phyloP scores from a whole-genome alignment of 371 early-diverging fungal genomes.

The Capillidium rhysosporum region DNA sequence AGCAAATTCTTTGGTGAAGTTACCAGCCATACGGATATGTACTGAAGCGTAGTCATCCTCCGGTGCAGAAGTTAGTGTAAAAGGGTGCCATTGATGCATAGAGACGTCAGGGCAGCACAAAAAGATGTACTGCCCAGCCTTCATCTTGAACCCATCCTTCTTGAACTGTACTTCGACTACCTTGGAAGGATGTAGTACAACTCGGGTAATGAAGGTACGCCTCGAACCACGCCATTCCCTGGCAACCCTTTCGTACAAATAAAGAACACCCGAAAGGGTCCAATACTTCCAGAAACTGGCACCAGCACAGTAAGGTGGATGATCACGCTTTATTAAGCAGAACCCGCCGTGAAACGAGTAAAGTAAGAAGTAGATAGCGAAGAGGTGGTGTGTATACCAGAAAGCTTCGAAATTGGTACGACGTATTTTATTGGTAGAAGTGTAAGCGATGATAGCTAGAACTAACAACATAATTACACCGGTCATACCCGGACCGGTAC shows the following conservation, averaged over 20 bases:
- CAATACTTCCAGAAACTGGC: slow-evolving; percentile 68
- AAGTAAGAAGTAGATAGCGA: slow-evolving; percentile 54
- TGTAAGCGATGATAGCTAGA: slow-evolving; percentile 44
- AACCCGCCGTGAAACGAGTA: slow-evolving; percentile 63
- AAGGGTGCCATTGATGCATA: slow-evolving; percentile 53
- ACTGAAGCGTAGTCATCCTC: slow-evolving; percentile 57
- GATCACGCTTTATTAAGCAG: slow-evolving; percentile 56
- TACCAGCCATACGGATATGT: slow-evolving; percentile 59
- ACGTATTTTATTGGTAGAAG: slow-evolving; percentile 34
- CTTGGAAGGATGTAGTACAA: slow-evolving; percentile 36
- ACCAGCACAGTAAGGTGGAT: slow-evolving; percentile 38
- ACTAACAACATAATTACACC: slow-evolving; percentile 51
- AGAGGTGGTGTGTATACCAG: slow-evolving; percentile 73
- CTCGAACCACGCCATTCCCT: slow-evolving; percentile 50
- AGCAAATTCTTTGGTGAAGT: slow-evolving; percentile 52
- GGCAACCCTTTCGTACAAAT: slow-evolving; percentile 43
- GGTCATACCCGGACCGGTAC: slow-evolving; percentile 51
- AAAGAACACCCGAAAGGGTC: slow-evolving; percentile 39
- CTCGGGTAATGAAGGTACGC: slow-evolving; percentile 38
- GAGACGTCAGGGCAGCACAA: slow-evolving; percentile 42
- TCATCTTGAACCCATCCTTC: slow-evolving; percentile 26
- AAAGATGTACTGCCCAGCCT: slow-evolving; percentile 51
- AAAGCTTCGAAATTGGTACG: slow-evolving; percentile 54
- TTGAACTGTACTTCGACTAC: slow-evolving; percentile 53
- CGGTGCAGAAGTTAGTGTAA: slow-evolving; percentile 72